A percentile compares a stretch with the other conserved stretches of the same genome.
These are phyloP conservation scores for Pseudogymnoascus sp. DNA, from an alignment of 2,329 filamentous ascomycete species.

Conservation along the genomic window DNA sequence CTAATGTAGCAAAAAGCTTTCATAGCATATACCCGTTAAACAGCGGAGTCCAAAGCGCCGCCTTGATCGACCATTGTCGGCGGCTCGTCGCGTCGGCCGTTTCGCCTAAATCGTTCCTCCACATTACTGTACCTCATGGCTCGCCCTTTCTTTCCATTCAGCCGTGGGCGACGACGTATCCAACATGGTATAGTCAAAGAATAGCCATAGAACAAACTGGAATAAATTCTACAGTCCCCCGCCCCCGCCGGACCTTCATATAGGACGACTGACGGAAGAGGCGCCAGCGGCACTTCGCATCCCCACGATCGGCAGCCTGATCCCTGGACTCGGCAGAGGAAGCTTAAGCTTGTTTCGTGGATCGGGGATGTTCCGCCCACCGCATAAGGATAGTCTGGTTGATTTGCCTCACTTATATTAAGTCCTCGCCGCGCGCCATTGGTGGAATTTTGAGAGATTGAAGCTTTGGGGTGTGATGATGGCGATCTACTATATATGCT, in stretches of 20 bases:
- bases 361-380: neutral
- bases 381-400: neutral
- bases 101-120: neutral
- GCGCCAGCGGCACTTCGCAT: neutral
- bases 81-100: neutral
- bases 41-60: neutral
- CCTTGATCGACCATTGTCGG: neutral
- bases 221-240: neutral
- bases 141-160: neutral
- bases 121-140: neutral
- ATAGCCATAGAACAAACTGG: neutral
- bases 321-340: neutral
- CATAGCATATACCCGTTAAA: neutral
- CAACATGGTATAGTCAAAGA: neutral
- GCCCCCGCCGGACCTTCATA: neutral
- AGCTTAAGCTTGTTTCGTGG: constrained; percentile 1
- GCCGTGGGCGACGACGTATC: neutral
- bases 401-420: constrained; percentile 1
- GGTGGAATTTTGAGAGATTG: neutral
- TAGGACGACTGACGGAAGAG: neutral
- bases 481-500: neutral
- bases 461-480: neutral
- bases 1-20: neutral
- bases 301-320: neutral
- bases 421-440: neutral